A percentile compares a stretch with the other conserved stretches of the same genome.
Evolutionary conservation across 345 rosid genomes (phyloP).

Genomic region (Anastatica hierochuntica): DNA sequence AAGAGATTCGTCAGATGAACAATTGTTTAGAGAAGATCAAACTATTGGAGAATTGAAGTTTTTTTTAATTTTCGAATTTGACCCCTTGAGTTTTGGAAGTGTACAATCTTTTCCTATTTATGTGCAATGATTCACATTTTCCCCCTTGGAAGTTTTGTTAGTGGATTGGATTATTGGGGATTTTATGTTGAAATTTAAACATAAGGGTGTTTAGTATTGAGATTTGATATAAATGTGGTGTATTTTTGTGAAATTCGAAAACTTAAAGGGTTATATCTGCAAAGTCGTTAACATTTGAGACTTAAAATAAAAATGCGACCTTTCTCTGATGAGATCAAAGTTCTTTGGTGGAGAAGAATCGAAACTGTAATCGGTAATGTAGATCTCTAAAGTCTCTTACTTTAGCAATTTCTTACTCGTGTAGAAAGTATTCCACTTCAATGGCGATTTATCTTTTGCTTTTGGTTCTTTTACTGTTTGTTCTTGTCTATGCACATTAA

Average conservation of each 20-base stretch:
- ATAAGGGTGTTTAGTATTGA: background rate
- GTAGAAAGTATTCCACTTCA: background rate
- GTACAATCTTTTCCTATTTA: background rate
- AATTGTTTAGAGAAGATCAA: constrained; percentile 59
- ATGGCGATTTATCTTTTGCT: background rate
- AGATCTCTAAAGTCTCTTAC: constrained; percentile 3
- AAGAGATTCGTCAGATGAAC: constrained; percentile 44
- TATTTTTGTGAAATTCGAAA: constrained; percentile 2
- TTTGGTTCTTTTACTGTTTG: background rate
- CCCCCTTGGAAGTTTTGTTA: background rate
- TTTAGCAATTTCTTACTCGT: background rate
- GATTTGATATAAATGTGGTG: background rate
- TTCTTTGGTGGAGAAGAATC: constrained; percentile 9
- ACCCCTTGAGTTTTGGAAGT: background rate
- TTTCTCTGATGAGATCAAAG: constrained; percentile 4
- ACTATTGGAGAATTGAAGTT: constrained; percentile 31
- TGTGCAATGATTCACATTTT: no score
- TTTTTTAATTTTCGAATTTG: background rate
- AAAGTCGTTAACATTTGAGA: background rate
- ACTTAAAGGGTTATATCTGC: background rate
- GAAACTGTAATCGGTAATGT: constrained; percentile 2
- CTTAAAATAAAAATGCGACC: background rate
- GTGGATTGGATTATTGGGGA: background rate
- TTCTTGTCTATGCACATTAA: background rate
- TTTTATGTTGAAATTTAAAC: background rate